Percentiles rank a stretch among this genome's conserved stretches.
These are phyloP conservation scores for Penicillium sp. DNA, from an alignment of 2,329 filamentous ascomycete genomes.

Conservation along the genomic window DNA sequence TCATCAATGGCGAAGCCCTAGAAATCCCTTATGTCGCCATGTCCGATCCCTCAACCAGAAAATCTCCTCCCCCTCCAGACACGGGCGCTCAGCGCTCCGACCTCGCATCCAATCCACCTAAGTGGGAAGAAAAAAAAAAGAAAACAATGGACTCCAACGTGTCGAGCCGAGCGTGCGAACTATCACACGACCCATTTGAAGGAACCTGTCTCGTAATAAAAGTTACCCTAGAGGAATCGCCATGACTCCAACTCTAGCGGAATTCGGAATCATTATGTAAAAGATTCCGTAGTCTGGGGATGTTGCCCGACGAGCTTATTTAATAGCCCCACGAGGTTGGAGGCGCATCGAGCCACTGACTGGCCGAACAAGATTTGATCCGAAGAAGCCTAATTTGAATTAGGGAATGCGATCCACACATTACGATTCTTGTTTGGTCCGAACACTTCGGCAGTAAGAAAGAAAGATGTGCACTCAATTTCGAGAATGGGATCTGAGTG, in stretches of 20 bases:
- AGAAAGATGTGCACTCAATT: not conserved
- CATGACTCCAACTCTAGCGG: conserved; percentile 13
- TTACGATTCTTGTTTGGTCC: too few species aligned
- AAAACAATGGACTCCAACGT: too few species aligned
- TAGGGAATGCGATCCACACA: too few species aligned
- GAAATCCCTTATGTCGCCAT: too few species aligned
- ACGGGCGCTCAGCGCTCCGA: not conserved
- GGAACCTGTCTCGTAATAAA: conserved; percentile 4
- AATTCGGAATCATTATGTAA: conserved; percentile 18
- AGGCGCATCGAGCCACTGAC: not conserved
- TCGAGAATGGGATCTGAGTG: not conserved
- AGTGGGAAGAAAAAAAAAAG: too few species aligned
- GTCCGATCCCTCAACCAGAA: too few species aligned
- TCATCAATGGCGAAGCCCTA: too few species aligned
- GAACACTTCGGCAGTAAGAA: too few species aligned
- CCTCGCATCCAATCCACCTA: not conserved
- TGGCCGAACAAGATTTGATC: not conserved
- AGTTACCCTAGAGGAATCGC: conserved; percentile 9
- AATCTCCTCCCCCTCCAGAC: too few species aligned
- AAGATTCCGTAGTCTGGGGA: conserved; percentile 6
- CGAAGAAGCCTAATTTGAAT: not conserved
- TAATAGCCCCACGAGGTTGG: conserved; percentile 10
- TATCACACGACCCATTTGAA: too few species aligned
- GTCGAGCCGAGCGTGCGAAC: too few species aligned
- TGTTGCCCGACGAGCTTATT: conserved; percentile 17